Percentiles rank a stretch among this genome's conserved stretches.
phyloP scores from a whole-genome alignment of 108 stramenopile species.

The Cafeteria roenbergensis region DNA sequence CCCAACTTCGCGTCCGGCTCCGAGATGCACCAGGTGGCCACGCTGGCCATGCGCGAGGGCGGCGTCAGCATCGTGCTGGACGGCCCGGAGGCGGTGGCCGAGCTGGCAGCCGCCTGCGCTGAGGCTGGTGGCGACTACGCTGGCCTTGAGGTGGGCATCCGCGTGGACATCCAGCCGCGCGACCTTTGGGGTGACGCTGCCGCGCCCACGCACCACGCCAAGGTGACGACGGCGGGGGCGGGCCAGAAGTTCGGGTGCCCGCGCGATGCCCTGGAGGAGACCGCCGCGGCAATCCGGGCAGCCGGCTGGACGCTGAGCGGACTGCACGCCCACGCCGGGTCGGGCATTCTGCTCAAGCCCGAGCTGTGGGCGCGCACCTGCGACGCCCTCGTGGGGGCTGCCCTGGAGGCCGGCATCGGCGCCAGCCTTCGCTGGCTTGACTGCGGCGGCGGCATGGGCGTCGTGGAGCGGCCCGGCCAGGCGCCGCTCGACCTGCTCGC shows the following conservation, averaged over 20 bases:
- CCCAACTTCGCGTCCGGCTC: not conserved
- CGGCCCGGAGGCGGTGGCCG: not conserved
- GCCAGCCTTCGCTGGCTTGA: not conserved
- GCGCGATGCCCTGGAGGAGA: not conserved
- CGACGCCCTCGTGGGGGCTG: not conserved
- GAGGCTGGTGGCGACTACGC: too few relatives aligned
- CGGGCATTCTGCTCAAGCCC: not conserved
- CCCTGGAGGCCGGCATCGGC: not conserved
- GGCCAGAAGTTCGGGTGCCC: conserved; percentile 7
- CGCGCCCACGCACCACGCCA: not conserved
- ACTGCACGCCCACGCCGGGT: not conserved
- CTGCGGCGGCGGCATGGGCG: conserved; percentile 2
- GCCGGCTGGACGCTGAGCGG: not conserved
- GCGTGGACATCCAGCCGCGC: not conserved
- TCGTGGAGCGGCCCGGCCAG: not conserved
- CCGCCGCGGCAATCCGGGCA: not conserved
- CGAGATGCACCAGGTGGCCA: not conserved
- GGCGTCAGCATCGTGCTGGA: not conserved
- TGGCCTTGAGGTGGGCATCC: not conserved
- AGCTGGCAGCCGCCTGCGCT: not conserved
- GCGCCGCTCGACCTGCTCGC: not conserved
- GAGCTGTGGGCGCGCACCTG: not conserved
- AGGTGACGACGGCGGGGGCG: not conserved
- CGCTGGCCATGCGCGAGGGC: too few relatives aligned
- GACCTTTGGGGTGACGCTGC: not conserved